Conservation (phyloP, 257 asterid genomes). For the Nicotiana knightiana region DNA sequence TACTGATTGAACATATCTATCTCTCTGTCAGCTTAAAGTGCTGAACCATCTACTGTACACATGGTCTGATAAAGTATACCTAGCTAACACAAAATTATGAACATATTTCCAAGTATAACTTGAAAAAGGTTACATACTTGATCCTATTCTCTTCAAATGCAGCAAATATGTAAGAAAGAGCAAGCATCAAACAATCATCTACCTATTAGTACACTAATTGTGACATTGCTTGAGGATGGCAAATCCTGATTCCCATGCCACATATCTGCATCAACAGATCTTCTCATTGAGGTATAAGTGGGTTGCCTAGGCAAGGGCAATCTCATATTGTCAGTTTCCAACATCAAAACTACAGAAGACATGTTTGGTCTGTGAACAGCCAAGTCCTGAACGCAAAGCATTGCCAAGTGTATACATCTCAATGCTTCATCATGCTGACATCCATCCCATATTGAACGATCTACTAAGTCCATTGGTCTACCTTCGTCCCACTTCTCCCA, state of each 20-base stretch:
- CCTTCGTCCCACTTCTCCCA: slow-evolving; percentile 74
- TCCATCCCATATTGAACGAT: slow-evolving; percentile 32
- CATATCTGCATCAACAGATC: slow-evolving; percentile 27
- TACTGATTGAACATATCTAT: not conserved
- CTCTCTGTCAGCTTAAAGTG: not conserved
- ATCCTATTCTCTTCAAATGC: not conserved
- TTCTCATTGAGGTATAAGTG: slow-evolving; percentile 48
- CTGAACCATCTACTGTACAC: not conserved
- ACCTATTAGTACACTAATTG: slow-evolving; percentile 61
- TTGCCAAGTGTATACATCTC: slow-evolving; percentile 63
- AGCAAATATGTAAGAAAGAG: not conserved
- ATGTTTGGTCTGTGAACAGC: slow-evolving; percentile 61
- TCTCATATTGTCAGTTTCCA: slow-evolving; percentile 46
- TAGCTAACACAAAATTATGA: not conserved
- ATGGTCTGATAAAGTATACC: not conserved
- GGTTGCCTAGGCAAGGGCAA: slow-evolving; percentile 72
- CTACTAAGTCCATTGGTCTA: slow-evolving; percentile 48
- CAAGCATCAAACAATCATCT: slow-evolving; percentile 29
- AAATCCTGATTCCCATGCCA: slow-evolving; percentile 45
- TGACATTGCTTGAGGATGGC: slow-evolving; percentile 48
- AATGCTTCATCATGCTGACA: slow-evolving; percentile 35
- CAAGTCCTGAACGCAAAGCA: slow-evolving; percentile 75
- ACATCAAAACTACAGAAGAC: slow-evolving; percentile 63
- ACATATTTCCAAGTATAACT: not conserved
- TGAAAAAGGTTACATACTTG: not conserved